Conservation (phyloP, 2,329 filamentous ascomycete species). For the Dichotomopilus funicola region DNA sequence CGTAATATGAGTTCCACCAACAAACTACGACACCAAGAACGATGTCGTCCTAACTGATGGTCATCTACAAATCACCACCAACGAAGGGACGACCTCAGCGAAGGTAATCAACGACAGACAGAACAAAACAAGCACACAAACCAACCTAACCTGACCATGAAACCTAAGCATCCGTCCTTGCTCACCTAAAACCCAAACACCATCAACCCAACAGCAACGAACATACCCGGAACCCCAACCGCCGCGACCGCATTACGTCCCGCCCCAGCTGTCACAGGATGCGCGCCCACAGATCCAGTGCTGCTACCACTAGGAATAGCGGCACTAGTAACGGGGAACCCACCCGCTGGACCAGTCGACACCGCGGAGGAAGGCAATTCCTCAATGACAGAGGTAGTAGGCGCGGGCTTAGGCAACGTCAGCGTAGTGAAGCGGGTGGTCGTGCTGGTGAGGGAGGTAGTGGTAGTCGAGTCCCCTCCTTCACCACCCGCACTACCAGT, state of each 20-base stretch:
- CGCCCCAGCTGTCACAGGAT: slow-evolving; percentile 21
- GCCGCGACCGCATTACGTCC: slow-evolving; percentile 18
- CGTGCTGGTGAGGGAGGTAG: slow-evolving; percentile 4
- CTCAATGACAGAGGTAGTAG: not conserved
- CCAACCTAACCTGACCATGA: slow-evolving; percentile 8
- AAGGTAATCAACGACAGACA: not conserved
- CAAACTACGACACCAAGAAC: too few relatives aligned
- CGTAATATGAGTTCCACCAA: too few relatives aligned
- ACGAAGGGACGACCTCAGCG: too few relatives aligned
- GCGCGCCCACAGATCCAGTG: too few relatives aligned
- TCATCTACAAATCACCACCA: too few relatives aligned
- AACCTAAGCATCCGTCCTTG: not conserved
- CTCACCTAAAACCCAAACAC: slow-evolving; percentile 18
- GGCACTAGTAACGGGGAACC: not conserved
- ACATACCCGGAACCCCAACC: slow-evolving; percentile 15
- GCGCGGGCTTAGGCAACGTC: slow-evolving; percentile 17
- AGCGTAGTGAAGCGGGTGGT: slow-evolving; percentile 19
- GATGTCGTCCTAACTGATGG: too few relatives aligned
- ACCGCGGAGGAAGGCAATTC: not conserved
- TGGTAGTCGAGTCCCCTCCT: slow-evolving; percentile 11
- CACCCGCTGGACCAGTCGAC: not conserved
- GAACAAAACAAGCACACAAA: not conserved
- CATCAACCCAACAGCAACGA: slow-evolving; percentile 7
- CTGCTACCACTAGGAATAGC: too few relatives aligned
- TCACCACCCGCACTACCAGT: not conserved